Base-by-base conservation (phyloP, 2,329 filamentous ascomycete genomes). In the Cladosporium sp. region DNA sequence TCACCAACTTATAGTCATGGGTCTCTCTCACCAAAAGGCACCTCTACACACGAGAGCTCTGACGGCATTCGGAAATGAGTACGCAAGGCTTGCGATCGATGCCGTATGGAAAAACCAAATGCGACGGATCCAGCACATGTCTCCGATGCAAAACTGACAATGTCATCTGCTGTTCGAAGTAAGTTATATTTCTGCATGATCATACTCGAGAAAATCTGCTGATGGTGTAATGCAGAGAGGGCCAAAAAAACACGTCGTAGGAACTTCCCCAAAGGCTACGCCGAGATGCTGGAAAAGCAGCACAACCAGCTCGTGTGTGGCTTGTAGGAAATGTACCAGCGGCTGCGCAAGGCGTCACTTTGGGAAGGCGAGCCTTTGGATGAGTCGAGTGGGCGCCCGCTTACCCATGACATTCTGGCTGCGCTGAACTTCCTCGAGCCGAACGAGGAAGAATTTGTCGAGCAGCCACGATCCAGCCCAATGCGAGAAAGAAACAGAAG, bases 91-190 rank as follows among this genome's bases (percentile, higher is more conserved):
- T 89, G 87, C 76, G 87, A 89, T 76, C 82, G 87, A 66, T 89
- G 87, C 78, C 81, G 87, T 53, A 71, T 88, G 66, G 89, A 89
- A 77, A 89, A 89, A 88, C 86, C 73, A 89, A 89, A 84, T 89
- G 87, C 76, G 86, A 89, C 73, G 87, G 87, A 69, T 80, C 83
- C 33, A 84, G 80, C 70, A 86, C 86, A 18, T 89, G 87, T 78
- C 82, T 82, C 69, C 55, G 55, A 26, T 58, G 55, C 33, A 58
- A 29, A 8, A 58, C 21, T 3, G 55, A 58, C 35, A 44, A 58
- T n/a, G 33, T 58, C n/a, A 58, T 58, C 6, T 58, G 55, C 33
- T 58, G 55, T 28, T 33, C 55, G n/a, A 26, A 12, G 55, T 40
- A 29, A 40, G 55, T 16, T 12, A 12, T 7, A 21, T 35, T n/a